Base-by-base conservation (phyloP, 768 basidiomycete species). In the Suillus subaureus region DNA sequence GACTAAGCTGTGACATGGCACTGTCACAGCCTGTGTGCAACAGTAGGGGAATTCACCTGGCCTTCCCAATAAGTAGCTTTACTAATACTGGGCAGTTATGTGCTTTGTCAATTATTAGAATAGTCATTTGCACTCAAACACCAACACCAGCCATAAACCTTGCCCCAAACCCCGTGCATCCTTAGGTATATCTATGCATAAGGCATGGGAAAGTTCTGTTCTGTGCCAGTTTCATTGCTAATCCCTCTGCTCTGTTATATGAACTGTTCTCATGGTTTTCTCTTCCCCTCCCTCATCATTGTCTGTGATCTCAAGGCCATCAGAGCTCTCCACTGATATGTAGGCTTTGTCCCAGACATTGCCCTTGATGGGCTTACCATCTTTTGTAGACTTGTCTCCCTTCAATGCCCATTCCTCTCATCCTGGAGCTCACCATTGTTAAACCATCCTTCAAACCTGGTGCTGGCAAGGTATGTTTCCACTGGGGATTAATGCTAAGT, bases 61-160 rank as follows among this genome's bases (percentile, higher is more conserved):
- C 45, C 45, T 47, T 47, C 45, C 45, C 45, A 47, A 47, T 47
- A 47, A 47, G 45, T 47, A 47, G 45, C 45, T 47, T 47, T 47
- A 47, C 9, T 47, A 47, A 47, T 47, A 47, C 45, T 4, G 45
- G 45, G 4, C 45, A 47, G 4, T 4, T 47, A 47, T n/a, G 9
- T 47, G 45, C 4, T 0, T 4, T 4, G 45, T 47, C 43, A 45
- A 45, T 45, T 45, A 45, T 7, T 21, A 45, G 18, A 45, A 45
- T 45, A 45, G 21, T 45, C 21, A n/a, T 45, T 45, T 45, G 43
- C 18, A 7, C 37, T 37, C 9, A 47, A 49, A 47, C 0, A 4
- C 7, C 45, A 2, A 47, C n/a, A 23, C 45, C 45, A 47, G 45
- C 45, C n/a, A 47, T 47, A 47, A 47, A 47, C 45, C 45, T 47